Percentiles rank a stretch among this genome's conserved stretches.
Evolutionary conservation across 306 rosid genomes (phyloP).

Genomic region (Cucumis cinereus): DNA sequence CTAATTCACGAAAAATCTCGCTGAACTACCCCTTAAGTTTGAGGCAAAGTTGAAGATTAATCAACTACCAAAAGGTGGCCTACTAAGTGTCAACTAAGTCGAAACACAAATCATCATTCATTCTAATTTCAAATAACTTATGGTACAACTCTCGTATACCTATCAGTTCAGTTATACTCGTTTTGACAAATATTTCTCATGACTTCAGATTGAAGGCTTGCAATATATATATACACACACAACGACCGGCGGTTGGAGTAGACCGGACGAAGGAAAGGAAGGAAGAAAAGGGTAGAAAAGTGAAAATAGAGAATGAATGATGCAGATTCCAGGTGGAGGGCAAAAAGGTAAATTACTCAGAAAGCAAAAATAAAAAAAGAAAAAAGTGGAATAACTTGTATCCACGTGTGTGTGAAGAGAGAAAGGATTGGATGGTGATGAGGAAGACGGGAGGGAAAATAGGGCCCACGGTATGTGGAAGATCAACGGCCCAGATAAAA

Average conservation of each 20-base stretch:
- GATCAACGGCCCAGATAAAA: constrained; percentile 25
- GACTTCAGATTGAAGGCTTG: too few relatives aligned
- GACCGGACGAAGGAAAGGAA: not conserved
- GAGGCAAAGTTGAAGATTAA: too few relatives aligned
- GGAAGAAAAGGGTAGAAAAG: not conserved
- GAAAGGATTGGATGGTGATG: constrained; percentile 16
- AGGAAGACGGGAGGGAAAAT: not conserved
- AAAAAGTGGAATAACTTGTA: not conserved
- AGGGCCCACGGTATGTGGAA: constrained; percentile 1
- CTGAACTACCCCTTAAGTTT: too few relatives aligned
- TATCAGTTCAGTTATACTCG: too few relatives aligned
- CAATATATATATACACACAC: too few relatives aligned
- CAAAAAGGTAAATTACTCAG: not conserved
- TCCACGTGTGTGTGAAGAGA: constrained; percentile 23
- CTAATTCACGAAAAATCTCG: too few relatives aligned
- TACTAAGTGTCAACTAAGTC: too few relatives aligned
- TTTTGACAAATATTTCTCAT: too few relatives aligned
- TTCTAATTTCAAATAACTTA: too few relatives aligned
- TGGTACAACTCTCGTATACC: too few relatives aligned
- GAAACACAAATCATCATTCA: too few relatives aligned
- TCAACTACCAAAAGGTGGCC: too few relatives aligned
- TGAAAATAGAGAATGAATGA: not conserved
- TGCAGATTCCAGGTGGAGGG: not conserved
- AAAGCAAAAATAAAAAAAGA: not conserved
- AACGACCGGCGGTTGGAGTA: not conserved